Conservation (phyloP, 2,329 filamentous ascomycete genomes). For the Celoporthe dispersa region DNA sequence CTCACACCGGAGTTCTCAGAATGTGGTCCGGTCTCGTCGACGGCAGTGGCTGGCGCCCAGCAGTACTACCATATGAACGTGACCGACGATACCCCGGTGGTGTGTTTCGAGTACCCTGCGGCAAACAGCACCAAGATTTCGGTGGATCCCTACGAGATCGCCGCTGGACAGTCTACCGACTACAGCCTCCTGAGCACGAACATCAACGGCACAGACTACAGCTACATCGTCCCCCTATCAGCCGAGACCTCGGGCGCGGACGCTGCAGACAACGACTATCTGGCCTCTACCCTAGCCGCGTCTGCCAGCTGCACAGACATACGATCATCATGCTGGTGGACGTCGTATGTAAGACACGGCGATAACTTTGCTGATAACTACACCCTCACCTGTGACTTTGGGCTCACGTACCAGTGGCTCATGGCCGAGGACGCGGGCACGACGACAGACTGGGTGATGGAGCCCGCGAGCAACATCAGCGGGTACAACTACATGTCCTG, state of each 20-base stretch:
- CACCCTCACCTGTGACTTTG: not conserved
- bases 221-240: not conserved
- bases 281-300: not conserved
- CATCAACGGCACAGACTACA: not conserved
- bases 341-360: not conserved
- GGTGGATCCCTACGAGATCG: not conserved
- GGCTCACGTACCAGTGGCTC: not conserved
- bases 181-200: not conserved
- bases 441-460: not conserved
- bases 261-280: not conserved
- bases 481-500: not conserved
- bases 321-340: not conserved
- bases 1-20: not conserved
- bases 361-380: not conserved
- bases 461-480: not conserved
- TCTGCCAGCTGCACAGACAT: not conserved
- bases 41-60: not conserved
- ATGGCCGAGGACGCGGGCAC: not conserved
- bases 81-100: not conserved
- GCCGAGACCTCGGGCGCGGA: not conserved
- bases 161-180: not conserved
- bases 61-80: not conserved
- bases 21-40: not conserved
- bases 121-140: not conserved
- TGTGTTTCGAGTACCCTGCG: not conserved